Evolutionary conservation across 495 filamentous ascomycete species (phyloP).

Genomic region (Pyrenopolyporus hunteri): DNA sequence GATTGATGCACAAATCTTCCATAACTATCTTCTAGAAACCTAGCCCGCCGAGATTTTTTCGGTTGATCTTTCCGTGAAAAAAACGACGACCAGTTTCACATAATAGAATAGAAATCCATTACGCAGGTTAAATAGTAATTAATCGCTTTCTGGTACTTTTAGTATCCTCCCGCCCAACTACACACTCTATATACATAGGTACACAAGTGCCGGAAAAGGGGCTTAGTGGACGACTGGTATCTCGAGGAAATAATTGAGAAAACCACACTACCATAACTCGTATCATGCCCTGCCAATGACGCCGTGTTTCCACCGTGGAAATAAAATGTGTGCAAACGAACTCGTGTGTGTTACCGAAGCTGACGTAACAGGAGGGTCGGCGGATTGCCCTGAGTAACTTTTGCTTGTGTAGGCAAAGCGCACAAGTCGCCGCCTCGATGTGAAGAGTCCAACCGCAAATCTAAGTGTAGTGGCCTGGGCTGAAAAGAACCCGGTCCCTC

Average conservation of each 20-base stretch:
- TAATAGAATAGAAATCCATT: background rate
- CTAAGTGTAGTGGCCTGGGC: too few species aligned
- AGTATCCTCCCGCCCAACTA: conserved; percentile 4
- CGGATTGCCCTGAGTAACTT: too few species aligned
- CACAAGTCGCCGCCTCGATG: background rate
- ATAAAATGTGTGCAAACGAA: background rate
- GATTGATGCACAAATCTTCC: too few species aligned
- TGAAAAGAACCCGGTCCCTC: too few species aligned
- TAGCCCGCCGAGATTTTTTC: too few species aligned
- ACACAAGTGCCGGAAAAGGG: background rate
- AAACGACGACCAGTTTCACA: too few species aligned
- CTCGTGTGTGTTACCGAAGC: too few species aligned
- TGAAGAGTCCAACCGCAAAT: background rate
- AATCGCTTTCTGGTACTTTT: too few species aligned
- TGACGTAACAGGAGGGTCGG: too few species aligned
- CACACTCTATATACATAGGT: background rate
- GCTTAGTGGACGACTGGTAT: conserved; percentile 20
- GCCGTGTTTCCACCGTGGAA: conserved; percentile 1
- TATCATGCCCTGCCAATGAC: background rate
- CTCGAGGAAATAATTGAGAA: conserved; percentile 18
- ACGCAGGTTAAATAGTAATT: too few species aligned
- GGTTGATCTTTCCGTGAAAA: too few species aligned
- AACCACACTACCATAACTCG: conserved; percentile 6
- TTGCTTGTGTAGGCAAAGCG: background rate
- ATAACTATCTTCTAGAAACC: too few species aligned